Evolutionary conservation across 805 yeast species (phyloP).

Genomic region (Metschnikowia sp.): DNA sequence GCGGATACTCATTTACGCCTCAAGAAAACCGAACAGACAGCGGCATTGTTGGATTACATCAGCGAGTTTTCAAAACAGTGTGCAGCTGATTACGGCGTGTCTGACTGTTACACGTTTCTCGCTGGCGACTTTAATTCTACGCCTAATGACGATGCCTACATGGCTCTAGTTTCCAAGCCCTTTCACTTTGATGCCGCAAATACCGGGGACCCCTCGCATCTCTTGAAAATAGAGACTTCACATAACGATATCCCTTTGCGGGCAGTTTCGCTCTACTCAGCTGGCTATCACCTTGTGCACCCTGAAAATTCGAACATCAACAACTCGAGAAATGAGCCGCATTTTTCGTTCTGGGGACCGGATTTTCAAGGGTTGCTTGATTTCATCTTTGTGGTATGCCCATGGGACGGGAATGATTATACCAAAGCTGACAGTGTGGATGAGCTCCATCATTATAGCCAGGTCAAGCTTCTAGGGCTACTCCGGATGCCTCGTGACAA

Average conservation of each 20-base stretch:
- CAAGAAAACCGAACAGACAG: too few species aligned
- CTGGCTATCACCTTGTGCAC: background rate
- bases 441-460: constrained; percentile 42
- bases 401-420: background rate
- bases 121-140: constrained; percentile 5
- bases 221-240: background rate
- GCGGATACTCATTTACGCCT: background rate
- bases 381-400: constrained; percentile 1
- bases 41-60: too few species aligned
- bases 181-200: constrained; percentile 8
- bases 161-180: constrained; percentile 1
- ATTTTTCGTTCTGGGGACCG: constrained; percentile 4
- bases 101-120: background rate
- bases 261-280: constrained; percentile 3
- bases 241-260: constrained; percentile 1
- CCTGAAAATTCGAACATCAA: constrained; percentile 30
- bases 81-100: too few species aligned
- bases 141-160: background rate
- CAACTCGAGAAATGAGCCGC: background rate
- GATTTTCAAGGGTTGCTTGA: background rate
- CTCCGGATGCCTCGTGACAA: constrained; percentile 55
- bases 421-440: background rate
- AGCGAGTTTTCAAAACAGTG: too few species aligned
- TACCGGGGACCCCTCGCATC: background rate
- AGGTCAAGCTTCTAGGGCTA: constrained; percentile 47